Percentiles rank a stretch among this genome's conserved stretches.
phyloP scores from a whole-genome alignment of 495 filamentous ascomycete genomes.

The Podospora australis region DNA sequence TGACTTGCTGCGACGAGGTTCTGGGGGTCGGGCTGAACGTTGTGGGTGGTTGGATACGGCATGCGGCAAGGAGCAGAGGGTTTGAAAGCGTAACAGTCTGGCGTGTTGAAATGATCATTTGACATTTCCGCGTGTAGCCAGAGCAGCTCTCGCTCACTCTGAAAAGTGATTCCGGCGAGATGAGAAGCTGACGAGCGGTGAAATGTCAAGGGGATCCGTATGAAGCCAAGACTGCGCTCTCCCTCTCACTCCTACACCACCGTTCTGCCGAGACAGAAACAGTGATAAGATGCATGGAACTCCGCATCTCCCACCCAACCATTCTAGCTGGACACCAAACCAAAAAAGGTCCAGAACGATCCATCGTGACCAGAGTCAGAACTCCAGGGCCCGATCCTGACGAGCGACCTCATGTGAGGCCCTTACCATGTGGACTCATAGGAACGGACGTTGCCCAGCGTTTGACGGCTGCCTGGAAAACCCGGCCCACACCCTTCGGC shows the following conservation, averaged over 20 bases:
- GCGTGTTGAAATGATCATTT: conserved; percentile 22
- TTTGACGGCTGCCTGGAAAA: conserved; percentile 37
- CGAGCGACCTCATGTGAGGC: conserved; percentile 55
- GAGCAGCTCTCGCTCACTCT: conserved; percentile 33
- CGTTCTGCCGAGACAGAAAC: background rate
- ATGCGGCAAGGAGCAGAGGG: conserved; percentile 10
- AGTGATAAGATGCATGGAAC: conserved; percentile 4
- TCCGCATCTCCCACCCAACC: conserved; percentile 9
- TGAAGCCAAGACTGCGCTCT: conserved; percentile 37
- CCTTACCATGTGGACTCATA: conserved; percentile 62
- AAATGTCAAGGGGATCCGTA: conserved; percentile 30
- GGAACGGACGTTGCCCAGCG: conserved; percentile 38
- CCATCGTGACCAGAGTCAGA: conserved; percentile 51
- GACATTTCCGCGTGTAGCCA: conserved; percentile 35
- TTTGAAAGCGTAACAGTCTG: conserved; percentile 27
- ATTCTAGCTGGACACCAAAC: conserved; percentile 26
- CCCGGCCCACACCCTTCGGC: conserved; percentile 34
- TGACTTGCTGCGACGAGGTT: conserved; percentile 38
- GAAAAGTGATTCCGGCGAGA: conserved; percentile 40
- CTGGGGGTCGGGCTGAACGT: conserved; percentile 24
- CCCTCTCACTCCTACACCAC: conserved; percentile 23
- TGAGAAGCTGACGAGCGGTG: conserved; percentile 15
- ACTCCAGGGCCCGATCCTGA: conserved; percentile 54
- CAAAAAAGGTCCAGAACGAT: conserved; percentile 31
- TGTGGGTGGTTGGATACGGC: conserved; percentile 23